Base-by-base conservation (phyloP, 1,284 basidiomycete genomes). In the Fistulinella cinereoalba region DNA sequence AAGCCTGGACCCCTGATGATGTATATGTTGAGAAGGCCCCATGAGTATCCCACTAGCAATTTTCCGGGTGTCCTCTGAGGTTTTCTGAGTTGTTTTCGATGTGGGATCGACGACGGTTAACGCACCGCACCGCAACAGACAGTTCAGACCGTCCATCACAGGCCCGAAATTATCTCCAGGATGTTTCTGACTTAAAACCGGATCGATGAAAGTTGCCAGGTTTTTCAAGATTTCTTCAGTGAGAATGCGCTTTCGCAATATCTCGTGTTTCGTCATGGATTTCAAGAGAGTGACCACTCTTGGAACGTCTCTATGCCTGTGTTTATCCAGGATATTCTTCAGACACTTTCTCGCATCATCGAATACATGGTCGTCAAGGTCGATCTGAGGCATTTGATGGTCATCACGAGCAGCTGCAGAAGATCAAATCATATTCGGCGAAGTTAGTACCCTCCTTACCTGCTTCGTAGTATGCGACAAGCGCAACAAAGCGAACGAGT, bases 271-370 rank as follows among this genome's bases (percentile, higher is more conserved):
- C 28, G 51, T 45, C 33, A 61, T 15, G 2, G 54, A 46, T 37
- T 51, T 45, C 25, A 61, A 22, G 23, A 65, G 54, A 18, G 61
- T 50, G 15, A 64, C 31, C 1, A 60, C 57, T 49, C 63, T 54
- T 3, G 53, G 44, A 21, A 43, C 38, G 19, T 62, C 50, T 23
- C 45, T 41, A 33, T 58, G 57, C 15, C 48, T 46, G 24, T 37
- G 46, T 18, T 10, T 10, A 18, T 18, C n/a, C 12, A 60, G 19
- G 16, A 61, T 54, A 0, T 4, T 19, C 3, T n/a, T 33, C 6
- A 65, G 28, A 25, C 42, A 41, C 8, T 12, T 16, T 38, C 34
- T 52, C 9, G 44, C 56, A 6, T 44, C 23, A 5, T 50, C 23
- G 12, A 59, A 53, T 7, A 43, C 6, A 3, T 41, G 23, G 13